These are phyloP conservation scores for Dalbergia cultrata DNA, from an alignment of 306 rosid genomes.

Conservation along the genomic window DNA sequence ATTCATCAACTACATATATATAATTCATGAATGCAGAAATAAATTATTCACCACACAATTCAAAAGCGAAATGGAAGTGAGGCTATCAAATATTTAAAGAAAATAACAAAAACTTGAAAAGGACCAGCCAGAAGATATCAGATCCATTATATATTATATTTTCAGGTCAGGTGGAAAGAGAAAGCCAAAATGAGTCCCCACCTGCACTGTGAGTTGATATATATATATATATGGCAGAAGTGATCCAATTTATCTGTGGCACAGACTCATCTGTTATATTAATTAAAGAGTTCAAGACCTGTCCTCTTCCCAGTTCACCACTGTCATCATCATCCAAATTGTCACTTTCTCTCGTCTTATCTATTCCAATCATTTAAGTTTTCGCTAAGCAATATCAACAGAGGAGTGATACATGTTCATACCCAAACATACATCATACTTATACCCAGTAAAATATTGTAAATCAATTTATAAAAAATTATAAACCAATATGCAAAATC, in stretches of 20 bases:
- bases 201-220: background rate
- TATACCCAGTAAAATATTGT: no score
- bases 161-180: constrained; percentile 39
- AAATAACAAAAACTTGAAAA: constrained; percentile 22
- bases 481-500: no score
- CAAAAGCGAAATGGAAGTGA: constrained; percentile 45
- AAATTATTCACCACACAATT: constrained; percentile 30
- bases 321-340: constrained; percentile 36
- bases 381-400: no score
- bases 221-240: constrained; percentile 30
- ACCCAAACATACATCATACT: no score
- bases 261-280: constrained; percentile 26
- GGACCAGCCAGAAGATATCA: background rate
- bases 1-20: background rate
- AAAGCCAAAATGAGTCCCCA: constrained; percentile 35
- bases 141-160: no score
- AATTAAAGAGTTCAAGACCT: constrained; percentile 29
- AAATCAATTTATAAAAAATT: no score
- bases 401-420: no score
- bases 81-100: constrained; percentile 32
- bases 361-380: constrained; percentile 40
- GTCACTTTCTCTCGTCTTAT: constrained; percentile 26
- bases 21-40: background rate
- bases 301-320: constrained; percentile 18
- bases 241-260: constrained; percentile 50